A percentile compares a stretch with the other conserved stretches of the same genome.
Conservation (phyloP, 108 stramenopile species). For the Heterococcus sp. region DNA sequence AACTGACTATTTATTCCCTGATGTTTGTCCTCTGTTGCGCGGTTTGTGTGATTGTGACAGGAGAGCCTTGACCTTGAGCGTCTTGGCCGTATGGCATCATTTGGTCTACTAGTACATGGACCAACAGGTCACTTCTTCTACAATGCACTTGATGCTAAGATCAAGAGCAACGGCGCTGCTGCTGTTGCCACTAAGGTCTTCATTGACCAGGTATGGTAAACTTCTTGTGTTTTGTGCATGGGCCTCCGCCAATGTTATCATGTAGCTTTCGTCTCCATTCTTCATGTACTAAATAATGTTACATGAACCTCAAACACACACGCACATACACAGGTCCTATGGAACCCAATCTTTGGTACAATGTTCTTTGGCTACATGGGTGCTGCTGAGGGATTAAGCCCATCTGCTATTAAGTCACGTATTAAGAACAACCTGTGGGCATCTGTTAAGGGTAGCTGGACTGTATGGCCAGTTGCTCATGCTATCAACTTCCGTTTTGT, state of each 20-base stretch:
- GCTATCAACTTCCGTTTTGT: slow-evolving; percentile 93
- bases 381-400: slow-evolving; percentile 72
- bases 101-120: slow-evolving; percentile 88
- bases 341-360: slow-evolving; percentile 89
- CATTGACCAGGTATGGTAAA: slow-evolving; percentile 61
- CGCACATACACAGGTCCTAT: slow-evolving; percentile 85
- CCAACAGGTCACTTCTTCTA: slow-evolving; percentile 94
- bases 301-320: too few relatives aligned
- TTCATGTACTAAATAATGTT: too few relatives aligned
- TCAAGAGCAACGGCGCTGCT: slow-evolving; percentile 80
- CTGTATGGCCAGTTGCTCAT: slow-evolving; percentile 75
- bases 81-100: slow-evolving; percentile 78
- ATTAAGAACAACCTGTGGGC: slow-evolving; percentile 84
- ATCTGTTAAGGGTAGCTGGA: slow-evolving; percentile 65
- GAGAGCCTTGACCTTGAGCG: slow-evolving; percentile 85
- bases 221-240: too few relatives aligned
- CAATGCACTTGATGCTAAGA: slow-evolving; percentile 79
- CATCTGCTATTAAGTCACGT: slow-evolving; percentile 75
- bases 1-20: too few relatives aligned
- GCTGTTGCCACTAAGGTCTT: slow-evolving; percentile 87
- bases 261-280: too few relatives aligned
- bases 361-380: slow-evolving; percentile 95
- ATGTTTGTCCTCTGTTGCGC: background rate
- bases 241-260: too few relatives aligned
- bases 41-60: slow-evolving; percentile 4